Percentiles rank a stretch among this genome's conserved stretches.
Evolutionary conservation across 768 basidiomycete species (phyloP).

Genomic region (Sporobolomyces phaffii): DNA sequence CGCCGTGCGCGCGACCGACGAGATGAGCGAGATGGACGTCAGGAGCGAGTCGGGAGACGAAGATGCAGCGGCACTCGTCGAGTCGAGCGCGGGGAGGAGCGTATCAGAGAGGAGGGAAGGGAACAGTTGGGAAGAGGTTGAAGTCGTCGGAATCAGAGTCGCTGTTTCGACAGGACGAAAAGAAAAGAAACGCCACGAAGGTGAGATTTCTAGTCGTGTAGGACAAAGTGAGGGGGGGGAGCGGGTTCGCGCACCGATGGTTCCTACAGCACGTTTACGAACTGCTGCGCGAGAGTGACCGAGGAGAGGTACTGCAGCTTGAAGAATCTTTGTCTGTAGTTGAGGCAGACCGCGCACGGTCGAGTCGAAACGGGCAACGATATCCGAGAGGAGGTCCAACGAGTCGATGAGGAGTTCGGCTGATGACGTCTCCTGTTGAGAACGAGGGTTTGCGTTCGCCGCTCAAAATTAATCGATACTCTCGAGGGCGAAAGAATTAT

Average conservation of each 20-base stretch:
- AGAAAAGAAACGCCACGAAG: neutral
- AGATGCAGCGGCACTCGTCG: neutral
- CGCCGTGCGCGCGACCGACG: conserved; percentile 58
- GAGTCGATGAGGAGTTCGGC: conserved; percentile 46
- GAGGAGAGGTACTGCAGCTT: conserved; percentile 60
- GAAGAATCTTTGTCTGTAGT: conserved; percentile 65
- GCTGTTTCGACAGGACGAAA: neutral
- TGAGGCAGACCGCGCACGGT: conserved; percentile 47
- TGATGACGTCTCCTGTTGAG: conserved; percentile 55
- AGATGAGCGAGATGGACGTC: conserved; percentile 55
- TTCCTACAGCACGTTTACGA: conserved; percentile 82
- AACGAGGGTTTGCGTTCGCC: no score
- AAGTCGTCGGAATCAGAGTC: conserved; percentile 15
- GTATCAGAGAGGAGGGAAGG: conserved; percentile 19
- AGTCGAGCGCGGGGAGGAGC: conserved; percentile 25
- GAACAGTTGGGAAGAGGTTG: conserved; percentile 18
- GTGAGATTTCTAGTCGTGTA: no score
- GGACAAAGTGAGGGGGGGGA: no score
- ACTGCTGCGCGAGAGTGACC: conserved; percentile 75
- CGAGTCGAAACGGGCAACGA: conserved; percentile 43
- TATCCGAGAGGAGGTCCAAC: conserved; percentile 43
- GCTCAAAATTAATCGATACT: no score
- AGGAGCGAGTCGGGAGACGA: conserved; percentile 26
- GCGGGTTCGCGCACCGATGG: no score
- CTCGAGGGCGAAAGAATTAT: no score